phyloP scores from a whole-genome alignment of 2,329 filamentous ascomycete genomes.

The Boeremia exigua region DNA sequence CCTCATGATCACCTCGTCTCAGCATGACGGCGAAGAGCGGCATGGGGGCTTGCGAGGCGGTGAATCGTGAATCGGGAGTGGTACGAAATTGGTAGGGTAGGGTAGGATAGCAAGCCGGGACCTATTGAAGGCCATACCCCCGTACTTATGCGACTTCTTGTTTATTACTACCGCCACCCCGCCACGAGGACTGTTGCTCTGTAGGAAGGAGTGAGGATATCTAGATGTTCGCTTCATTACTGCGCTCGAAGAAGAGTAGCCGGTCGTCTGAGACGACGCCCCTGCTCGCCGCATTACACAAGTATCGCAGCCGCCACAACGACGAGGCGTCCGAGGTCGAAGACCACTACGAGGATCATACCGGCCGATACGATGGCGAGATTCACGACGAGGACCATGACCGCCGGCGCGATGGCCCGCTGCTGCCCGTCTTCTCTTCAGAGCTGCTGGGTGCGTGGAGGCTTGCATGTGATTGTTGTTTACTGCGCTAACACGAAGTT shows the following conservation, averaged over 20 bases:
- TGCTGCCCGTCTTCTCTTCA: constrained; percentile 51
- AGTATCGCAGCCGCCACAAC: constrained; percentile 37
- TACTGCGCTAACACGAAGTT: constrained; percentile 30
- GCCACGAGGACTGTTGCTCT: constrained; percentile 14
- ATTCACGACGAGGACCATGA: constrained; percentile 39
- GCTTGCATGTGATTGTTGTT: constrained; percentile 18
- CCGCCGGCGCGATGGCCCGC: constrained; percentile 39
- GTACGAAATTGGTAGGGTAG: constrained; percentile 11
- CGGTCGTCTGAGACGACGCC: constrained; percentile 43
- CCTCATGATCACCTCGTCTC: constrained; percentile 20
- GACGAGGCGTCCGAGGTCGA: constrained; percentile 30
- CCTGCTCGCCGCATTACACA: constrained; percentile 40
- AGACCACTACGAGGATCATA: constrained; percentile 27
- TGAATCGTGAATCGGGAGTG: constrained; percentile 15
- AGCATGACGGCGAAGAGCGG: constrained; percentile 18
- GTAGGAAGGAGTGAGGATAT: constrained; percentile 20
- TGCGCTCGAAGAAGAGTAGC: constrained; percentile 38
- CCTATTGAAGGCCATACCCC: constrained; percentile 8
- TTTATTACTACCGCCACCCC: constrained; percentile 2
- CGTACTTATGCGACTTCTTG: constrained; percentile 10
- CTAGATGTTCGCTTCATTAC: constrained; percentile 49
- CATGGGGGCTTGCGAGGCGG: constrained; percentile 15
- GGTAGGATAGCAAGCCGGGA: constrained; percentile 2
- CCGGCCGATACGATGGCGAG: constrained; percentile 37
- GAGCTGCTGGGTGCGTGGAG: constrained; percentile 43